Evolutionary conservation across 2,329 filamentous ascomycete genomes (phyloP).

Genomic region (Colletotrichum sp.): DNA sequence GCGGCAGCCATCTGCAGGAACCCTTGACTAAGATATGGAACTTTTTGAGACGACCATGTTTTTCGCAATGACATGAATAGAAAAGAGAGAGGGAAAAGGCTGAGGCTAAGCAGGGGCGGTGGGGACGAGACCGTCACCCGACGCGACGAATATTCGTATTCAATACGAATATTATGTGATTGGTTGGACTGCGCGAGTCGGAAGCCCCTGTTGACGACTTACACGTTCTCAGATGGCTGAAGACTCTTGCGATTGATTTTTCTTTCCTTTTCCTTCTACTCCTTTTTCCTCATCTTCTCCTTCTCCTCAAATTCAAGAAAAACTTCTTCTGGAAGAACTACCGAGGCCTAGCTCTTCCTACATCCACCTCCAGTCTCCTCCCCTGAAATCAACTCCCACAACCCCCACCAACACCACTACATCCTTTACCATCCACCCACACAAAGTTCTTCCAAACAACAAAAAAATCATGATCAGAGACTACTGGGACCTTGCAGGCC

Average conservation of each 20-base stretch:
- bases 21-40: not conserved
- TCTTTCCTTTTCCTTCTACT: not conserved
- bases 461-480: not conserved
- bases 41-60: not conserved
- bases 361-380: not conserved
- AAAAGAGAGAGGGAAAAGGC: not conserved
- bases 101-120: not conserved
- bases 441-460: not conserved
- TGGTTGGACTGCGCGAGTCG: not conserved
- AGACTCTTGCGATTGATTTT: not conserved
- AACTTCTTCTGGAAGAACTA: not conserved
- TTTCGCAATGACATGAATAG: not conserved
- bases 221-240: not conserved
- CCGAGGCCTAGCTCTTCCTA: not conserved
- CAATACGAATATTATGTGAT: not conserved
- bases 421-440: not conserved
- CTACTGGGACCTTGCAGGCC: conserved; percentile 13
- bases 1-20: not conserved
- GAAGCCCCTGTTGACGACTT: not conserved
- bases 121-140: not conserved
- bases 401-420: not conserved
- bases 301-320: not conserved
- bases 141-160: not conserved
- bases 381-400: not conserved
- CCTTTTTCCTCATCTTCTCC: not conserved